Percentiles rank a stretch among this genome's conserved stretches.
Evolutionary conservation across 139 green algal species (phyloP).

Genomic region (Chlorella ohadii): DNA sequence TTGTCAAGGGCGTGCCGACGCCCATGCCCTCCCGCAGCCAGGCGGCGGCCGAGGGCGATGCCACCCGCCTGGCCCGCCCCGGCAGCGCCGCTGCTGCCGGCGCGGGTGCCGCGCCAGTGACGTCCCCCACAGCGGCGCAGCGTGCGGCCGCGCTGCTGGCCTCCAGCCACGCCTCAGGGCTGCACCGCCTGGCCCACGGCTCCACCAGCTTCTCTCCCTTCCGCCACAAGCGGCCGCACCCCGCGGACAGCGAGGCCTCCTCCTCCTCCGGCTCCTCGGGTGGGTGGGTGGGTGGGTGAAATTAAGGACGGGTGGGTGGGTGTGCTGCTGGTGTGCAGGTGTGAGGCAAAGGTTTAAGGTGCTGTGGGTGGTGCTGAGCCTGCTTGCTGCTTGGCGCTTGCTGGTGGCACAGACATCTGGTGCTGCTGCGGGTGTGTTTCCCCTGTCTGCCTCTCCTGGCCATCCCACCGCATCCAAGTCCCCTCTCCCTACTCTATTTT

Average conservation of each 20-base stretch:
- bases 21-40: conserved; percentile 14
- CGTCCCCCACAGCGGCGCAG: background rate
- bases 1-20: conserved; percentile 50
- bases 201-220: conserved; percentile 33
- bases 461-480: too few species aligned
- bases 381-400: background rate
- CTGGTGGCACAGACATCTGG: too few species aligned
- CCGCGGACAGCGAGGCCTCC: conserved; percentile 8
- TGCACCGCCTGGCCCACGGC: conserved; percentile 38
- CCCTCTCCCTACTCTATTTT: too few species aligned
- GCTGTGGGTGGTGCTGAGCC: background rate
- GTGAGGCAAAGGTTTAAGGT: too few species aligned
- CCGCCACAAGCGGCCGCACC: conserved; percentile 20
- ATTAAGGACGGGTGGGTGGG: background rate
- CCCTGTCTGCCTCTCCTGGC: too few species aligned
- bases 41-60: background rate
- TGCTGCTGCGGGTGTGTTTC: too few species aligned
- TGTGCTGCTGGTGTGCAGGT: background rate
- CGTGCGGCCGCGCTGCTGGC: background rate
- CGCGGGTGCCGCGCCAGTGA: too few species aligned
- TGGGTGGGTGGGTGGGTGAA: background rate
- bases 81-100: background rate
- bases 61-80: conserved; percentile 2
- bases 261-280: conserved; percentile 16
- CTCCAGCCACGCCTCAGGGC: conserved; percentile 19